Evolutionary conservation across 164 flowering plant species (phyloP), one percentile per base, ranked within the genome.

Genomic region (Euptelea pleiosperma): DNA sequence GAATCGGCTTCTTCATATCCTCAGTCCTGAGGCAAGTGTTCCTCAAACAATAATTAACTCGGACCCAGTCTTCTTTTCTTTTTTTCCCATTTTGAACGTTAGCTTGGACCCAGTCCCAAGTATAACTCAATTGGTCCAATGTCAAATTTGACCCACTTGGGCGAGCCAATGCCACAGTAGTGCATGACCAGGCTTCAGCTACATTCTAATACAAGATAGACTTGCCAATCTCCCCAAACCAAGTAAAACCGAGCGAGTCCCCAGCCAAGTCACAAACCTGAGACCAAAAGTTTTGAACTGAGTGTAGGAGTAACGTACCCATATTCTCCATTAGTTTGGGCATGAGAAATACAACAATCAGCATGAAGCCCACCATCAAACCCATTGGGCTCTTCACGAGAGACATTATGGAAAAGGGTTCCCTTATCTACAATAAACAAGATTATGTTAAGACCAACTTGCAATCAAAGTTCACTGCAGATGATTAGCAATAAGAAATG

Each of bases 331-430:
- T 65, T 44, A 91, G 72, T 62, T 94, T 91, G 48, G 99, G 99
- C 96, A 94, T 84, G 55, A 94, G 44, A 45, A 94, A 94, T 57
- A 94, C 77, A 37, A 89, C 91, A 50, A 94, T 8, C 46, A 87
- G 22, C 99, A 94, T 94, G 75, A 94, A 94, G 36, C 97, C 97
- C 55, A 94, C 64, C 99, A 94, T 94, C 72, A 94, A 79, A 68
- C 97, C 99, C 97, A 94, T 91, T 34, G 99, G 96, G 67, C 97
- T 91, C 67, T 94, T 94, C 77, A 85, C 69, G 39, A 94, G 41
- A 25, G 93, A 81, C 89, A 94, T 76, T 42, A 78, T 46, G 41
- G 75, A 68, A 74, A 94, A 94, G 43, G 99, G 97, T 70, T 91
- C 99, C 66, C 95, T 71, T 62, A 79, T 75, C 99, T 94, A 91